Evolutionary conservation across 2,329 filamentous ascomycete species (phyloP), one percentile per base, ranked within the genome.

Genomic region (Fusarium veterinarium): DNA sequence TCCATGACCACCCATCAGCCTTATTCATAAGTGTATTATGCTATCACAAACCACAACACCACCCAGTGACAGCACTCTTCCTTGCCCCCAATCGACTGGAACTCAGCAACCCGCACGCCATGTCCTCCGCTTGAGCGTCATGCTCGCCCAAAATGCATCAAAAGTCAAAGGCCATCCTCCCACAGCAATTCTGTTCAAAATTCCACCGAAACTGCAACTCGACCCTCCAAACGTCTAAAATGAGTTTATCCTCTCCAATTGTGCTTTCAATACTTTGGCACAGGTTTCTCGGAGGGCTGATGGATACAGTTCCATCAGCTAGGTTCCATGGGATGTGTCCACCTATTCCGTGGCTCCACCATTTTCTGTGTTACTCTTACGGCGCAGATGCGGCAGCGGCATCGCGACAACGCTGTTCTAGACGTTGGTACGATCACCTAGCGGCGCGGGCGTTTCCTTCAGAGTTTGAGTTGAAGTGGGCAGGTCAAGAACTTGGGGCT

Each of bases 391-490:
- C 31, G 40, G 20, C 25, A 20, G 33, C 16, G 52, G 45, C 56
- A 41, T 48, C 25, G 33, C 64, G 23, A 33, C n/a, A 35, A 41
- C 62, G 30, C 30, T 33, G 31, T 52, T 69, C 59, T 69, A 69
- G 28, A 64, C 11, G 45, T 69, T 69, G 19, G 66, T 69, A 14
- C 66, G 66, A 53, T 69, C 66, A 41, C 51, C 66, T 17, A 69
- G 66, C 10, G 66, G 65, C 16, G 41, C 45, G 2, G 51, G 40
- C 31, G 40, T 61, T 20, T 75, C 75, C 25, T 61, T 56, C 16
- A 75, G n/a, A 13, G 63, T 63, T 17, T 70, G 63, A 30, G 63
- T 59, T 13, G 60, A 68, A 20, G 71, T 49, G 11, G 67, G 61
- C 9, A 74, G 38, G 19, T 75, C 72, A 13, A 42, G 41, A 7